Base-by-base conservation (phyloP, 495 filamentous ascomycete genomes). In the Aspergillus nidulans region DNA sequence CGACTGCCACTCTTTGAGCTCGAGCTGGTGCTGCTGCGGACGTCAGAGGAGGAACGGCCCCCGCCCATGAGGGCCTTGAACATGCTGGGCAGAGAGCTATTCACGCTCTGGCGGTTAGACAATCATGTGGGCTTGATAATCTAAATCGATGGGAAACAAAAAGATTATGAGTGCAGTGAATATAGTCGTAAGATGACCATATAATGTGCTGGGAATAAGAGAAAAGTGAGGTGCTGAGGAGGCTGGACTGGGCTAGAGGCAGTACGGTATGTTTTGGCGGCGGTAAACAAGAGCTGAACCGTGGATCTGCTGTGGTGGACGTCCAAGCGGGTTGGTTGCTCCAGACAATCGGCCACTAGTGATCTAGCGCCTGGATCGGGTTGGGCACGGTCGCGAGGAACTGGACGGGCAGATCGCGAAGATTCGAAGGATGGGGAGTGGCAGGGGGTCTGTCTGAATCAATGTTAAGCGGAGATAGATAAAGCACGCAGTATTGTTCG, bases 1-100 rank as follows among this genome's bases (percentile, higher is more conserved):
- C 68, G 64, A 56, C 56, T 52, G 38, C 52, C 63, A 48, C 58
- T 65, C 49, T 69, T 70, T 13, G 69, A 71, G 45, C 64, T 62
- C 49, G 69, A 68, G 54, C 48, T 63, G 55, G 64, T 70, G 64
- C 68, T 63, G 57, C 66, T 70, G 64, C 68, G 72, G 52, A 50
- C 57, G 58, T 73, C 70, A 44, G 71, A 69, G 50, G 66, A 67
- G 47, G 71, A 71, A 53, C 69, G 65, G 64, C 65, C 65, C 69
- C 73, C 72, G 65, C 71, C 68, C 66, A 75, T 66, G 16, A 77
- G 68, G 64, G 69, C 73, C 59, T 73, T 76, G 55, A 75, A 73
- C 74, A 77, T 75, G 63, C 58, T 70, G 66, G 69, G 68, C 70
- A 67, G 62, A 62, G 54, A 67, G 60, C 53, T 56, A 54, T 56